Evolutionary conservation across 2,329 filamentous ascomycete species (phyloP), one percentile per base, ranked within the genome.

Genomic region (Colletotrichum trifolii): DNA sequence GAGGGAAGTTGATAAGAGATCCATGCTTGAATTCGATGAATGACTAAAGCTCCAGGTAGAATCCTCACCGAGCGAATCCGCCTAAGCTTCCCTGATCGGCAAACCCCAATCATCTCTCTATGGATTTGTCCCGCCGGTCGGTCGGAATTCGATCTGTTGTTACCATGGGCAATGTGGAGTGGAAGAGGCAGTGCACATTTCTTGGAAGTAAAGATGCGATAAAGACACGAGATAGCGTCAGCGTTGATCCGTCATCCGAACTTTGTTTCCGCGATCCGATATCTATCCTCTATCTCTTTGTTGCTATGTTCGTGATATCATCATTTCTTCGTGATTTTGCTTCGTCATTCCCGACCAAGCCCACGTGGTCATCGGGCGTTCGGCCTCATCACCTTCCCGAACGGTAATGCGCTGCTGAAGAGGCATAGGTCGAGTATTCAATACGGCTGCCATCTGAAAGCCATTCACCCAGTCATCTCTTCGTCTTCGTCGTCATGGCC

Each of bases 401-500:
- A 25, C 25, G 25, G 25, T 25, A 25, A 25, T 25, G 25, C 25
- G 25, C 25, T 25, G 25, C 25, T 5, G 25, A 25, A 25, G 25
- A 25, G 25, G 25, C 25, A 4, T 25, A 25, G 25, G 25, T 25
- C 25, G 4, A 25, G 1, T 4, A 25, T 2, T 25, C 25, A 25
- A 25, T 25, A 25, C 25, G 25, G 25, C 25, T 25, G 25, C 25
- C 25, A 25, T 25, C 25, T 25, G 4, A 25, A 25, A 25, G 25
- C 25, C 25, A 25, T 25, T 25, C 36, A 65, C 12, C 62, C 62
- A 6, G 36, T 34, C 62, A 65, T 65, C 36, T 62, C 62, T 34
- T 65, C 62, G 11, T 65, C 62, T 9, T 65, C 62, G n/a, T 62
- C 58, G 8, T 65, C 52, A 3, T 65, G 11, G 8, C 62, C 62